These are phyloP conservation scores for Pythium angustatum DNA, from an alignment of 352 stramenopile genomes.

Conservation along the genomic window DNA sequence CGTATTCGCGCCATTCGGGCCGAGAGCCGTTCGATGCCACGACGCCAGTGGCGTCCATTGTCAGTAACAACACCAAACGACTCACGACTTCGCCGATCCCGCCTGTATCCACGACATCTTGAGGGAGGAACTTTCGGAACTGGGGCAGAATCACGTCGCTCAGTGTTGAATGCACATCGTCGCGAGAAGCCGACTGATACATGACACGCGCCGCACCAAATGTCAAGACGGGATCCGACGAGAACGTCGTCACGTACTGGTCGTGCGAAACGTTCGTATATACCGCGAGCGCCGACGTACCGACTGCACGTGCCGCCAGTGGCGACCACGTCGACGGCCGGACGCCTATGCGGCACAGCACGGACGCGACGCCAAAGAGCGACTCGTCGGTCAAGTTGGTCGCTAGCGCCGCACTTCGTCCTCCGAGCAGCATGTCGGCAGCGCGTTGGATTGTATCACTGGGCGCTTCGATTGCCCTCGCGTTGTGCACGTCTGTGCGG, in stretches of 20 bases:
- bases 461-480: neutral
- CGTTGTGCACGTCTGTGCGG: neutral
- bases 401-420: neutral
- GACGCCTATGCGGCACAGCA: constrained; percentile 35
- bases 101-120: constrained; percentile 19
- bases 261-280: constrained; percentile 25
- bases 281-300: constrained; percentile 29
- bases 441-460: constrained; percentile 2
- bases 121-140: constrained; percentile 1
- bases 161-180: neutral
- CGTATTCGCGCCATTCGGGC: neutral
- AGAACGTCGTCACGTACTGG: constrained; percentile 23
- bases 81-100: neutral
- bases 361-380: constrained; percentile 24
- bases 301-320: constrained; percentile 27
- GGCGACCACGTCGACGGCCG: constrained; percentile 19
- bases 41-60: constrained; percentile 14
- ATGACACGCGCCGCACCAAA: constrained; percentile 35
- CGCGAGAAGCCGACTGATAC: neutral
- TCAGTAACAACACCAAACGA: constrained; percentile 15
- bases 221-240: constrained; percentile 33
- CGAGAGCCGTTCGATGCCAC: neutral
- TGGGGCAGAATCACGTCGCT: constrained; percentile 5
- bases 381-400: constrained; percentile 10
- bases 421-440: neutral